Base-by-base conservation (phyloP, 305 asterid genomes). In the Galium porrigens region DNA sequence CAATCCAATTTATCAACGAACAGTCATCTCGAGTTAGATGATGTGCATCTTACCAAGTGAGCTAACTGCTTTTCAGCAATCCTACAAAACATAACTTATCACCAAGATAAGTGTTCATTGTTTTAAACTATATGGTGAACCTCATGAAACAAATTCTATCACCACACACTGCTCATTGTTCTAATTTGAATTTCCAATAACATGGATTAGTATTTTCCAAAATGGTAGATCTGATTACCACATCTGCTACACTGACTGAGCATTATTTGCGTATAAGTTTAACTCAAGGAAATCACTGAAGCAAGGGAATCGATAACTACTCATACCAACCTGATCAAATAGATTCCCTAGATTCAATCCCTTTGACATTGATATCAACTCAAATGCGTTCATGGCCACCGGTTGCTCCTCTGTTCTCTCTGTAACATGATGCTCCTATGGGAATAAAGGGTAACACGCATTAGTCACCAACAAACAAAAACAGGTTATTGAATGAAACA, bases 281-380 rank as follows among this genome's bases (percentile, higher is more conserved):
- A 56, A 12, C 34, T 56, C 37, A 12, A 33, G 3, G 39, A 8
- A 56, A 27, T 6, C 42, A 58, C 14, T 59, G 64, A 34, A 15
- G 44, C 25, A 32, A 63, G 39, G 17, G 36, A 51, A 12, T 5
- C 49, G 27, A n/a, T 37, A 56, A 37, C 63, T 29, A 36, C 34
- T 2, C 41, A 64, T 39, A 49, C 37, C 22, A 73, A 73, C 77
- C 77, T 90, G 89, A 61, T 74, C 95, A 34, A 90, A 86, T 39
- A 90, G 86, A 78, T 83, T 88, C 75, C 79, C 97, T 32, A 90
- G 95, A 74, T 90, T 84, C 76, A 90, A 89, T 48, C 97, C 97
- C 78, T 72, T 84, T 1, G 97, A 90, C 97, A 90, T 84, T 58
- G 97, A 84, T 74, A 90, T 90, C 73, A 90, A 76, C 81, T 90